These are phyloP conservation scores for Coniosporium tulheliwenetii DNA, from an alignment of 2,329 filamentous ascomycete species.

Conservation along the genomic window DNA sequence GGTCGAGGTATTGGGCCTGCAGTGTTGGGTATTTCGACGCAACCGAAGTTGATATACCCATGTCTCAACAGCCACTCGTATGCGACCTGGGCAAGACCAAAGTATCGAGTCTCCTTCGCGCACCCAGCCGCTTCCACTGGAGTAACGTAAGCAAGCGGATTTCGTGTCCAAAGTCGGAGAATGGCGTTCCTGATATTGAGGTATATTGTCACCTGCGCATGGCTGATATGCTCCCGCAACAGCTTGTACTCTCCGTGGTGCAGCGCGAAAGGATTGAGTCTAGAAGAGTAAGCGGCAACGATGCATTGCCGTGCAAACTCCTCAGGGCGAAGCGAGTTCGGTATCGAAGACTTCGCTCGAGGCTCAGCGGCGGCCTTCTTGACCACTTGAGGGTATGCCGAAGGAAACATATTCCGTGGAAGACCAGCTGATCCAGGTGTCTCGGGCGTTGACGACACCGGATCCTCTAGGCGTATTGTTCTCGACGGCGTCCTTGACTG, in stretches of 20 bases:
- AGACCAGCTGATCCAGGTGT: background rate
- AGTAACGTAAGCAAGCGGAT: conserved; percentile 68
- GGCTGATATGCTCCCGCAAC: conserved; percentile 66
- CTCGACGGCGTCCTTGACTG: background rate
- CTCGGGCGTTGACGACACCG: background rate
- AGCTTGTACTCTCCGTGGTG: conserved; percentile 73
- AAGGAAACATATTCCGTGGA: background rate
- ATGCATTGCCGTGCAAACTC: conserved; percentile 90
- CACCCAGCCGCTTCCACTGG: conserved; percentile 81
- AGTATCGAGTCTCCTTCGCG: conserved; percentile 75
- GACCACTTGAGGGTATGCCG: conserved; percentile 1
- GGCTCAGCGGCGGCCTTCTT: conserved; percentile 27
- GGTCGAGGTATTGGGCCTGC: conserved; percentile 17
- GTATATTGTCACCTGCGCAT: conserved; percentile 84
- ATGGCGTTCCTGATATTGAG: conserved; percentile 94
- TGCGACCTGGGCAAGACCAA: conserved; percentile 72
- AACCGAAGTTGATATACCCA: conserved; percentile 95
- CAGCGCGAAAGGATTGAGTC: conserved; percentile 77
- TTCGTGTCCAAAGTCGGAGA: conserved; percentile 73
- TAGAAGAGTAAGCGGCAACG: conserved; percentile 72
- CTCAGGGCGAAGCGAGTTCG: conserved; percentile 50
- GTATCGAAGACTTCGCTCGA: conserved; percentile 70
- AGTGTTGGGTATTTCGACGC: conserved; percentile 51
- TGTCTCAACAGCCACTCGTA: conserved; percentile 84
- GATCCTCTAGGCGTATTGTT: background rate